Conservation (phyloP, 257 asterid genomes). For the Solanum verrucosum region DNA sequence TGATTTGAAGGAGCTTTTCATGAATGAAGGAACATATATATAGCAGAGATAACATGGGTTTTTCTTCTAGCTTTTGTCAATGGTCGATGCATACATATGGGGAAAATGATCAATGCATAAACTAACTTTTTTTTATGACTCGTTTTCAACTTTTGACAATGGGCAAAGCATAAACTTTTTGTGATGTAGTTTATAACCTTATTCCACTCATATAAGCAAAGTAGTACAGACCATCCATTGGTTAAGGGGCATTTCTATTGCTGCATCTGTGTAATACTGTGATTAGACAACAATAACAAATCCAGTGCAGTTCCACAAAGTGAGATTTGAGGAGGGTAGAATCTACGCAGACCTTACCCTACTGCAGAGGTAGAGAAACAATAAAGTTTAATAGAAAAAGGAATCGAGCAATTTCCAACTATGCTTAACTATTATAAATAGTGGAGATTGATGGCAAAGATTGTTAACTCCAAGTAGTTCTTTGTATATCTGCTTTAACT, state of each 20-base stretch:
- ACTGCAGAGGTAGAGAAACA: too few relatives aligned
- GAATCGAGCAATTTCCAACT: neutral
- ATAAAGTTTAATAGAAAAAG: neutral
- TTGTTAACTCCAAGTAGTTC: neutral
- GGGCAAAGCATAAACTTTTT: too few relatives aligned
- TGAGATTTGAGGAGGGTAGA: too few relatives aligned
- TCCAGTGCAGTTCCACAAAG: too few relatives aligned
- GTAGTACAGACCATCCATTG: neutral
- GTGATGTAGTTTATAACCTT: neutral
- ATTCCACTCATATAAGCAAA: neutral
- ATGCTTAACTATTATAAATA: neutral
- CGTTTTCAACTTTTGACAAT: neutral
- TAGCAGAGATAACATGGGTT: neutral
- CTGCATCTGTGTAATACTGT: too few relatives aligned
- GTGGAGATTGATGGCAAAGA: neutral
- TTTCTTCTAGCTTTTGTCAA: neutral
- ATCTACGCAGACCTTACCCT: too few relatives aligned
- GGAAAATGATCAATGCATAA: neutral
- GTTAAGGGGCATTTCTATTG: neutral
- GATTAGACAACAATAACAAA: too few relatives aligned
- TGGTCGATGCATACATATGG: neutral
- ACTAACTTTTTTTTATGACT: neutral
- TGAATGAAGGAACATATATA: neutral
- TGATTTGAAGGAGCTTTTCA: neutral
- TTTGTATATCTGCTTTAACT: neutral